phyloP scores from a whole-genome alignment of 345 rosid species.

The Bruguiera parviflora region DNA sequence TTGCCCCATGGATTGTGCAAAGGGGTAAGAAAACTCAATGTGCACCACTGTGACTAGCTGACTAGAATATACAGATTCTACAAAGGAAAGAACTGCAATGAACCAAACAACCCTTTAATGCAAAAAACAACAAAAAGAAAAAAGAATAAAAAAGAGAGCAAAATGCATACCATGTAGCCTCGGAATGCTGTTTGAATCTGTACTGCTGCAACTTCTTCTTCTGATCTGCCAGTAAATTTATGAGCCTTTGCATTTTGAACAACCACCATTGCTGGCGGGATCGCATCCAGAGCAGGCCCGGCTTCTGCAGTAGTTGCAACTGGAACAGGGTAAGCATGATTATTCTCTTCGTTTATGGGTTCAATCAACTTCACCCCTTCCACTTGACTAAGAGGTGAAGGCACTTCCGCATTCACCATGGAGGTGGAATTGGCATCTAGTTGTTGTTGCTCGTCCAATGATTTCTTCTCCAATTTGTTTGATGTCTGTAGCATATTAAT shows the following conservation, averaged over 20 bases:
- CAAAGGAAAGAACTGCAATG: neutral
- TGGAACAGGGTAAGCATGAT: constrained; percentile 28
- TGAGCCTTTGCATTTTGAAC: constrained; percentile 24
- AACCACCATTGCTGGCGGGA: constrained; percentile 40
- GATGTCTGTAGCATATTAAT: constrained; percentile 8
- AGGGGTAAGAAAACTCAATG: neutral
- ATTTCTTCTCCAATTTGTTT: constrained; percentile 50
- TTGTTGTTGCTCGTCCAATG: constrained; percentile 54
- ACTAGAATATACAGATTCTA: neutral
- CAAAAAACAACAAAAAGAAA: neutral
- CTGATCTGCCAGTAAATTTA: constrained; percentile 57
- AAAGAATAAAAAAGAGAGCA: no score
- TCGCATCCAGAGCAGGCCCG: constrained; percentile 33
- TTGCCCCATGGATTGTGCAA: neutral
- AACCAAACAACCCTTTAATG: neutral
- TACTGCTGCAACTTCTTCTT: constrained; percentile 81
- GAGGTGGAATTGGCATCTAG: constrained; percentile 29
- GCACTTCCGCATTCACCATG: constrained; percentile 23
- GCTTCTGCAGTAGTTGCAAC: constrained; percentile 43
- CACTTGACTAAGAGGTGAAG: constrained; percentile 26
- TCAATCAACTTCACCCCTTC: constrained; percentile 53
- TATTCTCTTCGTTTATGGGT: constrained; percentile 39
- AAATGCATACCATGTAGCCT: constrained; percentile 60
- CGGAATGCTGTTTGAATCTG: constrained; percentile 85
- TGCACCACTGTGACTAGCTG: neutral